Base-by-base conservation (phyloP, 768 basidiomycete genomes). In the Hypholoma sublateritium region DNA sequence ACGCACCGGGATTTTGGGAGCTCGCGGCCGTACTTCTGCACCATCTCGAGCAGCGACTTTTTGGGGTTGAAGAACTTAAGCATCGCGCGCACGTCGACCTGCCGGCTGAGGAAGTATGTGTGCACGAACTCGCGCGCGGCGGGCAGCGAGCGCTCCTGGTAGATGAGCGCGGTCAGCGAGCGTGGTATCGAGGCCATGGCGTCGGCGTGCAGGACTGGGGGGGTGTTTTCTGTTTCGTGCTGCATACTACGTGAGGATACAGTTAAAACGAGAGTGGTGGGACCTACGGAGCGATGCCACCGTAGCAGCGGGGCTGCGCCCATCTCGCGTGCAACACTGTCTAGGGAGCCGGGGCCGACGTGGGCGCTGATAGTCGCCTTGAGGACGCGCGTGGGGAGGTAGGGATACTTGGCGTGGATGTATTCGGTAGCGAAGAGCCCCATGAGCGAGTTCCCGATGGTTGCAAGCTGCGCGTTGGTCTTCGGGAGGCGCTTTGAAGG, bases 311-410 rank as follows among this genome's bases (percentile, higher is more conserved):
- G 86, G 19, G 81, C 72, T 17, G 87, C 90, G 59, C 92, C 93
- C 79, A 88, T 87, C 72, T 94, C 91, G 56, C 86, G 84, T 22
- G 95, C 95, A 49, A 98, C 87, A 61, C 80, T 85, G 39, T 91
- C 86, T 66, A 92, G 93, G 5, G 89, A 87, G 61, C 83, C 75
- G 14, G 92, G 87, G 13, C 96, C 96, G 32, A 95, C 95, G 70
- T 93, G 91, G 53, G 94, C 92, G 41, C 91, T 94, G 56, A 96
- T 85, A 13, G 92, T 94, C 5, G 92, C 90, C 74, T 97, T 95
- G 63, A 93, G 74, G 21, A 94, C 94, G 53, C 92, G 86, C 19
- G 93, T 94, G 1, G 96, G 96, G 24, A 98, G 81, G 67, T 95
- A 88, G 0, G 96, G 96, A 70, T 89, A 98, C 44, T 84, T 79